Base-by-base conservation (phyloP, 1,139 yeast genomes). In the Chernovozyma sophiae-reginae region DNA sequence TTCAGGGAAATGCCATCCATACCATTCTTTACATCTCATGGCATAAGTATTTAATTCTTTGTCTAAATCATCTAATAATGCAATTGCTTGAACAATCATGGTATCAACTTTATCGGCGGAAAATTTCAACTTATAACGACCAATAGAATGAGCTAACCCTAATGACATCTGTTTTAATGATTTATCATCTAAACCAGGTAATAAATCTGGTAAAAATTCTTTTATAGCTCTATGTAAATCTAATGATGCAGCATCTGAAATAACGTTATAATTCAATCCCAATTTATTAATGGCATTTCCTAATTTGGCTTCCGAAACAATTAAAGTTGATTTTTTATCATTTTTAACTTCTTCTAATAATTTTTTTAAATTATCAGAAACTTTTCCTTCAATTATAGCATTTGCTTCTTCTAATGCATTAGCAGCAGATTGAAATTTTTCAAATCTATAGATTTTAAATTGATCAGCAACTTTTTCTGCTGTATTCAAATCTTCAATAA, bases 1-100 rank as follows among this genome's bases (percentile, higher is more conserved):
- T 72, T 92, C 98, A 41, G 98, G 98, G 81, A 92, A 92, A 66
- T 92, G 98, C 98, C 98, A 92, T 51, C 97, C 97, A 68, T 92
- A 92, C 98, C 98, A 92, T 72, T 92, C 98, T 76, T 92, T 92
- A 58, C 86, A 90, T 74, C 98, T 83, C 98, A 92, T 92, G 46
- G 97, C 92, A 65, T 86, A 92, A 41, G 97, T 92, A 71, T 92
- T 92, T 62, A 92, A 81, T 60, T 92, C 98, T 72, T 92, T 92
- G 69, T 92, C 98, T 52, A 92, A 79, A 63, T 94, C 96, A 62
- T 92, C 98, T 53, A 92, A 79, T 49, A 92, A 72, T 33, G 98
- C 96, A 68, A 92, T 92, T 41, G 98, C 98, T 74, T 94, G 98
- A 47, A 92, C 95, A 62, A 92, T 89, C 96, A 90, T 90, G 52